Evolutionary conservation across 2,329 filamentous ascomycete species (phyloP).

Genomic region (Celoporthe dispersa): DNA sequence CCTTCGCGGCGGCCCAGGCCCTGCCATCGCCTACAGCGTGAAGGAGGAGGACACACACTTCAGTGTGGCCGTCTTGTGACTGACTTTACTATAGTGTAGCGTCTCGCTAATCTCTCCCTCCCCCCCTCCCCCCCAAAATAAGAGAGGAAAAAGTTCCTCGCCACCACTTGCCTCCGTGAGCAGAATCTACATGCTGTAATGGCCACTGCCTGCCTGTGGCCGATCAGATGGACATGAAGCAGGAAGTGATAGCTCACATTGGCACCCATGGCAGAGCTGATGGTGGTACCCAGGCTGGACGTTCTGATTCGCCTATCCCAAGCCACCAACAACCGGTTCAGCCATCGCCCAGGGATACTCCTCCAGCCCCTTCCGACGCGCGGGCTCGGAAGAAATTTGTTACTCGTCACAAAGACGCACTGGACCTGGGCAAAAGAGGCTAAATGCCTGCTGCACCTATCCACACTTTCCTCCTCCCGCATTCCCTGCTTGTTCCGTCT

Average conservation of each 20-base stretch:
- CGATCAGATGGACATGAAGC: neutral
- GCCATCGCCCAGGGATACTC: neutral
- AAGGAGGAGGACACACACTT: neutral
- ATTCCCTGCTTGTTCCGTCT: neutral
- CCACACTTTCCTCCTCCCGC: neutral
- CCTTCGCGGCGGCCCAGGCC: neutral
- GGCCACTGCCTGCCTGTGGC: neutral
- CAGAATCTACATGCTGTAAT: neutral
- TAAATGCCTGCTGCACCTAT: neutral
- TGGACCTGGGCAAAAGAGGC: neutral
- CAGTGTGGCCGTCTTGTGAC: neutral
- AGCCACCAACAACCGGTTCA: neutral
- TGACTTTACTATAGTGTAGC: neutral
- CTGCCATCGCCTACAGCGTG: neutral
- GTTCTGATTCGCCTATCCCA: neutral
- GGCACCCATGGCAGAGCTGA: neutral
- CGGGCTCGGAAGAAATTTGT: neutral
- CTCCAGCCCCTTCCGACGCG: neutral
- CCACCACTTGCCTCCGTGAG: neutral
- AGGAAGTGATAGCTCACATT: conserved; percentile 2
- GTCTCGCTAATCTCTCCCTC: neutral
- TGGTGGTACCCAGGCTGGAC: neutral
- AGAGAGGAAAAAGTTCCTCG: neutral
- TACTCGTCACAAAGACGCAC: neutral
- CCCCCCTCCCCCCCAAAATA: too few species aligned